These are phyloP conservation scores for Raffaelea deltoideospora DNA, from an alignment of 2,329 filamentous ascomycete genomes.

Conservation along the genomic window DNA sequence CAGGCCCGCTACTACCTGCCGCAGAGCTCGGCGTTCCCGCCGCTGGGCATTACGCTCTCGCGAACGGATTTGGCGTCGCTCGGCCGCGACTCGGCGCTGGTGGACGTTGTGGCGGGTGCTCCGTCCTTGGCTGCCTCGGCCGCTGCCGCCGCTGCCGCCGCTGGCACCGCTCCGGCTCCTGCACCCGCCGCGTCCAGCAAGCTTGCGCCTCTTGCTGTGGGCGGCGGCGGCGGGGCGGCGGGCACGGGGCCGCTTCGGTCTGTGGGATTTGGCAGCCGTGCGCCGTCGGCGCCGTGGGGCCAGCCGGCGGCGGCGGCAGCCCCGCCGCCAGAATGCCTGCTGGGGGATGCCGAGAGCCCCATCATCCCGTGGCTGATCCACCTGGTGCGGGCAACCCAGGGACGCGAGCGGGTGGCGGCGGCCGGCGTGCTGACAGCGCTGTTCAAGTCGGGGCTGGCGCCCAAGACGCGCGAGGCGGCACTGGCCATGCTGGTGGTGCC, in stretches of 20 bases:
- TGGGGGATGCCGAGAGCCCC: conserved; percentile 52
- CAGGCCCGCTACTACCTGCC: conserved; percentile 16
- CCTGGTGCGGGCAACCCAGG: conserved; percentile 40
- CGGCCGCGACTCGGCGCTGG: not conserved
- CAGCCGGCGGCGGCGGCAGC: not conserved
- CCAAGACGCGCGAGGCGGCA: conserved; percentile 45
- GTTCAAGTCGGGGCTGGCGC: conserved; percentile 52
- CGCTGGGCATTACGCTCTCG: conserved; percentile 28
- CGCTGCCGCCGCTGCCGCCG: too few relatives aligned
- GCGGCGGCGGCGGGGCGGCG: too few relatives aligned
- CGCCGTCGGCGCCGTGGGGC: conserved; percentile 1
- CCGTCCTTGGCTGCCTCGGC: too few relatives aligned
- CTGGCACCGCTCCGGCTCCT: not conserved
- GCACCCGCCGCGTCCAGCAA: conserved; percentile 11
- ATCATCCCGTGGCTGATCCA: conserved; percentile 60
- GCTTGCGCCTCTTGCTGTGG: too few relatives aligned
- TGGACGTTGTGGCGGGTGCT: not conserved
- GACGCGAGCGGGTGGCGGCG: conserved; percentile 50
- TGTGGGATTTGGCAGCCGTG: too few relatives aligned
- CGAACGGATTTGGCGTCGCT: conserved; percentile 18
- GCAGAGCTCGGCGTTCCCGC: conserved; percentile 34
- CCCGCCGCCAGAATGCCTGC: conserved; percentile 10
- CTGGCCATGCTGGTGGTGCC: conserved; percentile 56
- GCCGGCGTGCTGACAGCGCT: conserved; percentile 54
- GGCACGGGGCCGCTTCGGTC: too few relatives aligned